Percentiles rank a stretch among this genome's conserved stretches.
phyloP scores from a whole-genome alignment of 2,329 filamentous ascomycete genomes.

The Aspergillus pseudotamarii region DNA sequence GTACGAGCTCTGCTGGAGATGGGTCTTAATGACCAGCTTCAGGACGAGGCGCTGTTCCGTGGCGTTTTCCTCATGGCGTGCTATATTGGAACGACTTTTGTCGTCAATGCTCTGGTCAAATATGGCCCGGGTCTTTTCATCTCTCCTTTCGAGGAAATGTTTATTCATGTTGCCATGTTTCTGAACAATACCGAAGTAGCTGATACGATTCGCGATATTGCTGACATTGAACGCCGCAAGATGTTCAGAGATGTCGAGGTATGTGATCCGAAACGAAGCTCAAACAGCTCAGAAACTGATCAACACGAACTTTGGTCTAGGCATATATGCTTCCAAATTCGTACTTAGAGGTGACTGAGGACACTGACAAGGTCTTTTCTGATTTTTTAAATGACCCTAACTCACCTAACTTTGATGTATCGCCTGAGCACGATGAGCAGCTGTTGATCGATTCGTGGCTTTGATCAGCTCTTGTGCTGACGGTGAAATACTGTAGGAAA shows the following conservation, averaged over 20 bases:
- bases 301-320: not conserved
- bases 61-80: constrained; percentile 16
- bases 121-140: constrained; percentile 32
- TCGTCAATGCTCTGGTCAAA: constrained; percentile 20
- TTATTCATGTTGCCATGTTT: constrained; percentile 23
- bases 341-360: not conserved
- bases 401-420: not conserved
- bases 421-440: not conserved
- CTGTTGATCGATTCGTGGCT: not conserved
- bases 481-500: not conserved
- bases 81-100: constrained; percentile 2
- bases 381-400: not conserved
- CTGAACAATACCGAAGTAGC: constrained; percentile 33
- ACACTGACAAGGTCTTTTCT: not conserved
- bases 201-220: constrained; percentile 36
- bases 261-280: not conserved
- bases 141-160: constrained; percentile 27
- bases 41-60: constrained; percentile 1
- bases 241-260: not conserved
- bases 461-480: not conserved
- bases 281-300: too few species aligned
- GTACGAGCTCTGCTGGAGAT: constrained; percentile 19
- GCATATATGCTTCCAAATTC: not conserved
- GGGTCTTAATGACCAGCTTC: constrained; percentile 14
- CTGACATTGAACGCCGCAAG: constrained; percentile 9